Base-by-base conservation (phyloP, 768 basidiomycete species). In the Phanerochaete sordida region DNA sequence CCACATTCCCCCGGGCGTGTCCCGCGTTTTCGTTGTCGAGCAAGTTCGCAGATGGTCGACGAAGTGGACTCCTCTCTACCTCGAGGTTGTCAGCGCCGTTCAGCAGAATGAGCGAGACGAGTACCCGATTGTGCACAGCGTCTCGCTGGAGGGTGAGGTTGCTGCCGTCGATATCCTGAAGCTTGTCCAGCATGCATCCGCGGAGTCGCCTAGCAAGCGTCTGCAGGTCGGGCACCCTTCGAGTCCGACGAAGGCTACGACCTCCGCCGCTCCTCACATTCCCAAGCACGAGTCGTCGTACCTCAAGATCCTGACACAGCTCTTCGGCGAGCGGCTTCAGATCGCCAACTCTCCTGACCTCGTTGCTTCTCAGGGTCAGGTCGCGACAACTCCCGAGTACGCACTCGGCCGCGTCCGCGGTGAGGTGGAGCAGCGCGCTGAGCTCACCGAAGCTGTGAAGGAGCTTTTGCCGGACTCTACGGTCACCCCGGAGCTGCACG, bases 211-310 rank as follows among this genome's bases (percentile, higher is more conserved):
- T 11, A 65, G 78, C 46, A 64, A 75, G 11, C 80, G 81, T 13
- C 69, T 90, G 19, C 78, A 74, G 13, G 75, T 91, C 19, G 59
- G 69, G 33, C 64, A 73, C 15, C 67, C 75, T 0, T 48, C 74
- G 3, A 57, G 67, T 23, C 51, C 62, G 7, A 67, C 72, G n/a
- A 61, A 74, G 21, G 55, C 69, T 27, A 59, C 76, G 24, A 59
- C 59, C 2, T 24, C 49, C 13, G 43, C 73, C 31, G 58, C 75
- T 1, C 86, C 87, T 11, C 85, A 87, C 62, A 76, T 94, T n/a
- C 97, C 97, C 11, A 86, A 86, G 69, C 92, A 96, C 70, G 97
- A 99, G 75, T 76, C 84, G 1, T 88, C 94, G 11, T 98, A 98
- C 78, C 94, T 90, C 62, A 91, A 88, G 71, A 88, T 98, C 26